These are phyloP conservation scores for Craterostigma plantagineum DNA, from an alignment of 257 asterid species.

Conservation along the genomic window DNA sequence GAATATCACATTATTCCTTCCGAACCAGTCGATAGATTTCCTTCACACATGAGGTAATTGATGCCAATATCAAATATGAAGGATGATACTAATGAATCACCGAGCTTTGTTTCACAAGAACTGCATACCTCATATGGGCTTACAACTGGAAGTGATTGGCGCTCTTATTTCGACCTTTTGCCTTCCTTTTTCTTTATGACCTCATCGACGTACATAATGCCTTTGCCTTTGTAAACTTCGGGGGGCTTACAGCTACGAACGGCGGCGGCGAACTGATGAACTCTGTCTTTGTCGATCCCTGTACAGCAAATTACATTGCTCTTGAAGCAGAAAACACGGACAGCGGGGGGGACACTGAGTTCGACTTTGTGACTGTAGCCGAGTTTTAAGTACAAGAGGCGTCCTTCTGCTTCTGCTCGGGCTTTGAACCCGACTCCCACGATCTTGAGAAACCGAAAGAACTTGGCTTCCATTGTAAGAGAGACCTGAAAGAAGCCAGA, in stretches of 20 bases:
- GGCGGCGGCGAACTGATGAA: constrained; percentile 51
- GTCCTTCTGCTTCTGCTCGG: constrained; percentile 69
- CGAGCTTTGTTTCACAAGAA: too few relatives aligned
- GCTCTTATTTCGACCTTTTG: constrained; percentile 36
- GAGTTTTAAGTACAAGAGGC: constrained; percentile 42
- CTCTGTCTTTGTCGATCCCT: constrained; percentile 54
- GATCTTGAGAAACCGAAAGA: constrained; percentile 45
- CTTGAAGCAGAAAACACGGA: constrained; percentile 50
- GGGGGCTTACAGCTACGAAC: constrained; percentile 58
- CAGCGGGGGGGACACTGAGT: constrained; percentile 43
- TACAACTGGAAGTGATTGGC: too few relatives aligned
- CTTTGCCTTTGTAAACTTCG: constrained; percentile 55
- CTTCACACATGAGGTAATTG: too few relatives aligned
- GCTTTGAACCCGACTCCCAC: constrained; percentile 82
- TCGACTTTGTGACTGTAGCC: constrained; percentile 73
- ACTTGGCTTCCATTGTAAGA: constrained; percentile 48
- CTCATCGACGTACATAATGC: constrained; percentile 57
- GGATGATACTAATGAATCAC: too few relatives aligned
- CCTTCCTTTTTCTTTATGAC: constrained; percentile 60
- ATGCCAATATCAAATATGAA: too few relatives aligned
- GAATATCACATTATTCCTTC: too few relatives aligned
- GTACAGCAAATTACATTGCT: constrained; percentile 45
- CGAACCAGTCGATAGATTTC: too few relatives aligned
- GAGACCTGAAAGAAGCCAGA: too few relatives aligned
- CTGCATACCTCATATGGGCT: too few relatives aligned